These are phyloP conservation scores for Aphanomyces invadans DNA, from an alignment of 352 stramenopile genomes.

Conservation along the genomic window DNA sequence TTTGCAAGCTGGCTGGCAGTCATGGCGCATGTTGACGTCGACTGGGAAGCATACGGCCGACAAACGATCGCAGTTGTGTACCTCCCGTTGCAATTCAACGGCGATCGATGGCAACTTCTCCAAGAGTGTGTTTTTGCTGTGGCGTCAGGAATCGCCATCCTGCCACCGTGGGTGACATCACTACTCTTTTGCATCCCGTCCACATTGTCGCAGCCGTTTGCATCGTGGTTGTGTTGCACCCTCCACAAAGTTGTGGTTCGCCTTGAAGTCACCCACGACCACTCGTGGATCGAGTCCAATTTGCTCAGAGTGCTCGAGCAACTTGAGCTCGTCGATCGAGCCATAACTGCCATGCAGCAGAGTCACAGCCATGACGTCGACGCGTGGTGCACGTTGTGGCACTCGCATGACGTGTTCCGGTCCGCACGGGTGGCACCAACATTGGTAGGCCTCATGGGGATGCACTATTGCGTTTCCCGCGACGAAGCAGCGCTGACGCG, in stretches of 20 bases:
- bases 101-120: background rate
- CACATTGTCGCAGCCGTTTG: background rate
- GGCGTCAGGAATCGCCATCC: background rate
- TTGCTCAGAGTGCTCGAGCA: background rate
- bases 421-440: background rate
- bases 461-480: background rate
- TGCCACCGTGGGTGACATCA: background rate
- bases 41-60: background rate
- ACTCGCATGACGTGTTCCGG: background rate
- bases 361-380: too few relatives aligned
- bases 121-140: background rate
- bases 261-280: background rate
- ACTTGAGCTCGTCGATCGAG: background rate
- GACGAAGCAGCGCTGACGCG: background rate
- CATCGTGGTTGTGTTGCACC: background rate
- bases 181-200: background rate
- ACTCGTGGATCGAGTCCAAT: too few relatives aligned
- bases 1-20: background rate
- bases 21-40: background rate
- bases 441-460: background rate
- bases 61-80: background rate
- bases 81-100: constrained; percentile 1
- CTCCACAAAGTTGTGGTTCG: background rate
- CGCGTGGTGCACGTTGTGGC: background rate
- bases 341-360: background rate